Evolutionary conservation across 139 green algal species (phyloP), one percentile per base, ranked within the genome.

Genomic region (Chlamydomonas asymmetrica): DNA sequence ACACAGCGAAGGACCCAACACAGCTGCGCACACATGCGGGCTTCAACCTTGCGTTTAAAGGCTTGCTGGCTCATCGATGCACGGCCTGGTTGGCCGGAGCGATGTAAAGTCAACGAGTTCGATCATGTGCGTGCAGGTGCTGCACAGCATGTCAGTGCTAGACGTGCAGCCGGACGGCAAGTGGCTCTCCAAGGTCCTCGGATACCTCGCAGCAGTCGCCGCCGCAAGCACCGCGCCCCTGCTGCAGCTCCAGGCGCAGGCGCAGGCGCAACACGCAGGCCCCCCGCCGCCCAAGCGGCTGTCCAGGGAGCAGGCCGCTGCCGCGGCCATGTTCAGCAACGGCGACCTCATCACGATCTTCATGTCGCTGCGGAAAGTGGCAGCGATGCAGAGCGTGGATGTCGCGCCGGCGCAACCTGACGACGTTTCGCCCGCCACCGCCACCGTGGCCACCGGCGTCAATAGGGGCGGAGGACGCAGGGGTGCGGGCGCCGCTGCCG

Each of bases 101-200:
- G n/a, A n/a, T n/a, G n/a, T n/a, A n/a, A n/a, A n/a, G n/a, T n/a
- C n/a, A n/a, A n/a, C n/a, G n/a, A n/a, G n/a, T n/a, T n/a, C n/a
- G n/a, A n/a, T 32, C 25, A 4, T 1, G 31, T n/a, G 4, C 3
- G 8, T 9, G 25, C 57, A 76, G 70, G 57, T 76, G 31, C 70
- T 76, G 3, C 31, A 76, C 27, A 38, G 31, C 25, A 67, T 76
- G 70, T 25, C 57, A 4, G 16, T 38, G 8, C 32, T 76, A 57
- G 56, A 40, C 40, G 56, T 68, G 3, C 49, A 60, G 56, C 70
- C 57, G 40, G 56, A 76, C 56, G 56, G 41, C 6, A 37, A 57
- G 34, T 76, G 70, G 70, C 56, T 76, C 56, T 39, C 22, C 3
- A 39, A 31, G 2, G 70, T 57, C 3, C 57, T 76, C 32, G 40